Evolutionary conservation across 2,329 filamentous ascomycete species (phyloP).

Genomic region (Epichloe amarillans): DNA sequence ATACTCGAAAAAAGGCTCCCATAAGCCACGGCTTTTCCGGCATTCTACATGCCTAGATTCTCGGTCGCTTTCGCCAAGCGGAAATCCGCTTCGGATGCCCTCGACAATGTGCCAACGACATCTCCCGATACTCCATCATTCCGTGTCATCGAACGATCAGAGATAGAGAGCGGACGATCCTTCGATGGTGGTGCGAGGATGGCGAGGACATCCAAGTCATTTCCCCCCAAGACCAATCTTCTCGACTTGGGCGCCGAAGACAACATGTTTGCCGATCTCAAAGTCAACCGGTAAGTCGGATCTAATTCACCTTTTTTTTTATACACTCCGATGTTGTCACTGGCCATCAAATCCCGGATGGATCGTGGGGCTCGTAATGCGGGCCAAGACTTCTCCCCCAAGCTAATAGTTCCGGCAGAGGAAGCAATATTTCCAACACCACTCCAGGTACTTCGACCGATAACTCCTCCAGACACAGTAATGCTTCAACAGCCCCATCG

Average conservation of each 20-base stretch:
- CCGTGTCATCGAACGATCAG: constrained; percentile 42
- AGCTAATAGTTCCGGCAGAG: constrained; percentile 31
- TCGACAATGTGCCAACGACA: constrained; percentile 34
- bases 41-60: constrained; percentile 48
- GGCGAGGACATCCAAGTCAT: constrained; percentile 23
- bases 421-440: constrained; percentile 47
- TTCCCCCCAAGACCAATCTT: constrained; percentile 24
- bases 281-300: constrained; percentile 38
- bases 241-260: constrained; percentile 34
- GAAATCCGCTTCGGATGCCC: constrained; percentile 43
- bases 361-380: background rate
- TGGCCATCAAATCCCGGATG: constrained; percentile 6
- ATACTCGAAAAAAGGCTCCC: background rate
- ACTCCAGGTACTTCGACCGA: constrained; percentile 47
- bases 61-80: constrained; percentile 45
- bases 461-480: constrained; percentile 48
- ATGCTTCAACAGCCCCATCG: constrained; percentile 47
- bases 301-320: background rate
- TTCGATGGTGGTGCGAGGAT: constrained; percentile 37
- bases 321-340: background rate
- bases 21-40: constrained; percentile 9
- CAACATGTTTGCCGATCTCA: constrained; percentile 45
- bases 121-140: constrained; percentile 38
- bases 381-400: background rate
- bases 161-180: constrained; percentile 29